Conservation (phyloP, 441 rosid genomes). For the Daphne laureola region DNA sequence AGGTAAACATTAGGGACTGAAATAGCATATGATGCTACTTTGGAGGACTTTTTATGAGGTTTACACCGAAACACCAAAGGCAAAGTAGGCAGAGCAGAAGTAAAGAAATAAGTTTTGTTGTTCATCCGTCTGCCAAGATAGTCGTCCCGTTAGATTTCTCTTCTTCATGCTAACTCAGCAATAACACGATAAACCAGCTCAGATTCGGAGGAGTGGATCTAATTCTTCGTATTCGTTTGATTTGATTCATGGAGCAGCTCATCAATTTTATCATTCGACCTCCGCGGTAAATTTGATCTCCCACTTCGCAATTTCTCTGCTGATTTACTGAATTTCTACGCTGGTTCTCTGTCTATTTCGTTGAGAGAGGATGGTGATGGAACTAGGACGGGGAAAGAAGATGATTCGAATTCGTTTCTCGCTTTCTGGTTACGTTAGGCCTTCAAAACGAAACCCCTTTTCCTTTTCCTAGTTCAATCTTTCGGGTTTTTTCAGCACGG, state of each 20-base stretch:
- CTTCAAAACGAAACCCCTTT: conserved; percentile 10
- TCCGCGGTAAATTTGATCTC: conserved; percentile 50
- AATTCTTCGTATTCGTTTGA: too few relatives aligned
- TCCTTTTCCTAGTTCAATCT: conserved; percentile 7
- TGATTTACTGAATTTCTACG: neutral
- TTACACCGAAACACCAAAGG: too few relatives aligned
- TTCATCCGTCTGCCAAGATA: too few relatives aligned
- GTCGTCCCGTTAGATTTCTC: too few relatives aligned
- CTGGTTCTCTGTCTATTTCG: neutral
- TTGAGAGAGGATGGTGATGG: conserved; percentile 16
- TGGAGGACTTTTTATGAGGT: too few relatives aligned
- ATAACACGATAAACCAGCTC: too few relatives aligned
- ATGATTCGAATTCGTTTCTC: conserved; percentile 10
- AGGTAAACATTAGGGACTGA: too few relatives aligned
- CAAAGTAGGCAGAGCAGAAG: too few relatives aligned
- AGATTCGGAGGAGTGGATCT: too few relatives aligned
- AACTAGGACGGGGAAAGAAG: neutral
- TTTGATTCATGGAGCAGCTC: conserved; percentile 72
- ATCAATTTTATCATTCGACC: conserved; percentile 90
- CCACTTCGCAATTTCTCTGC: conserved; percentile 2
- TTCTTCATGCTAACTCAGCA: too few relatives aligned
- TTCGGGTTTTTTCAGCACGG: conserved; percentile 8
- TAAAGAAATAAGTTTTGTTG: too few relatives aligned
- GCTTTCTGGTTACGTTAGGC: neutral
- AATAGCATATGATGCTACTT: too few relatives aligned